Evolutionary conservation across 345 rosid genomes (phyloP).

Genomic region (Clarkia xantiana): DNA sequence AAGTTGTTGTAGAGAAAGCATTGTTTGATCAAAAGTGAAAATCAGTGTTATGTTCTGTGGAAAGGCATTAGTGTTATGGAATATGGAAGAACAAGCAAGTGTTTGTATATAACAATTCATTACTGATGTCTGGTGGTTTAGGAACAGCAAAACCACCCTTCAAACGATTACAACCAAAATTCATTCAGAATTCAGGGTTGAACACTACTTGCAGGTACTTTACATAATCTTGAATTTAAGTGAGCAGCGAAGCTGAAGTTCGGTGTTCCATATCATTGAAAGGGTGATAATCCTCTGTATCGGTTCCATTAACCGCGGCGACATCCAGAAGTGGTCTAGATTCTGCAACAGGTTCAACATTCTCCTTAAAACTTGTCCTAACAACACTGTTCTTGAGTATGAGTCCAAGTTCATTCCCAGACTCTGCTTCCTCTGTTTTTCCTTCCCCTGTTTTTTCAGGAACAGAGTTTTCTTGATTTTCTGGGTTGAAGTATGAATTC

Average conservation of each 20-base stretch:
- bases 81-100: too few species aligned
- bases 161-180: too few species aligned
- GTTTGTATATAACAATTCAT: too few species aligned
- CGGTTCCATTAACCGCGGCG: constrained; percentile 3
- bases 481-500: constrained; percentile 33
- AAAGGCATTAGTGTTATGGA: too few species aligned
- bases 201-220: constrained; percentile 4
- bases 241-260: constrained; percentile 20
- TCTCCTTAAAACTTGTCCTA: constrained; percentile 12
- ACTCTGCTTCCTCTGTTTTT: not conserved
- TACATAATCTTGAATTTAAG: constrained; percentile 19
- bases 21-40: too few species aligned
- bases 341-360: constrained; percentile 23
- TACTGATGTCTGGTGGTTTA: too few species aligned
- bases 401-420: not conserved
- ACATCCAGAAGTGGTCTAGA: constrained; percentile 26
- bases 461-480: constrained; percentile 25
- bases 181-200: too few species aligned
- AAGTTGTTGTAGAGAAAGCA: too few species aligned
- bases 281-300: constrained; percentile 33
- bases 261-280: constrained; percentile 20
- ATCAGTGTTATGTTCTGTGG: too few species aligned
- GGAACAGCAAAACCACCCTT: too few species aligned
- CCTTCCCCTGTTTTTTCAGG: not conserved
- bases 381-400: not conserved